Evolutionary conservation across 257 asterid species (phyloP), one percentile per base, ranked within the genome.

Genomic region (Nicotiana undulata): DNA sequence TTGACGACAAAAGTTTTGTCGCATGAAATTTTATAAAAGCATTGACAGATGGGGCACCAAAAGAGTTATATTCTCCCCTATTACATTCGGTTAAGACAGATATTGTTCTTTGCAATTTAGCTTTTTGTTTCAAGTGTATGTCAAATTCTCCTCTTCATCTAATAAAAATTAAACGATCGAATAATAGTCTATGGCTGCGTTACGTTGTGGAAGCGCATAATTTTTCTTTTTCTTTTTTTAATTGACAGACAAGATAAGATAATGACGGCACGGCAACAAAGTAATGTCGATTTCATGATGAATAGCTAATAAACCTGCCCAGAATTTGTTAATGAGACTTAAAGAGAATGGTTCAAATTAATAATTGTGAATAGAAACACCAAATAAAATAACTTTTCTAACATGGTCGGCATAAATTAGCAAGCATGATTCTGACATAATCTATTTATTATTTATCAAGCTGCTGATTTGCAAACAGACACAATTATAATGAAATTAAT

Each of bases 371-470:
- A 5, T 32, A 34, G 44, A 29, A 72, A 52, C 32, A 34, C 26
- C 65, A 26, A 68, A 26, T 63, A 24, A 34, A 40, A 74, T 79
- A 75, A 75, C 67, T 34, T 67, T 37, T 37, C 13, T 37, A 29
- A 31, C 67, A 77, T 77, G 90, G 92, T 83, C 91, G 93, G 93
- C 90, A 85, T 68, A 79, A 82, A 28, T 84, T 86, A 80, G 83
- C 68, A 55, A 80, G 26, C 85, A 80, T 83, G 89, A 84, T 83
- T 79, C 31, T 49, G 89, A 84, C 86, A 79, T 49, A 20, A 75
- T 80, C 40, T 82, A 81, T 55, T 55, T 85, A 40, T 66, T 83
- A 24, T 22, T 46, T 59, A 56, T 40, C 74, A 83, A 79, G 51
- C 61, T 79, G 53, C 52, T 59, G 56, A 84, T 59, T 75, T 49